Conservation (phyloP, 2,329 filamentous ascomycete species). For the Ascosphaera apis region DNA sequence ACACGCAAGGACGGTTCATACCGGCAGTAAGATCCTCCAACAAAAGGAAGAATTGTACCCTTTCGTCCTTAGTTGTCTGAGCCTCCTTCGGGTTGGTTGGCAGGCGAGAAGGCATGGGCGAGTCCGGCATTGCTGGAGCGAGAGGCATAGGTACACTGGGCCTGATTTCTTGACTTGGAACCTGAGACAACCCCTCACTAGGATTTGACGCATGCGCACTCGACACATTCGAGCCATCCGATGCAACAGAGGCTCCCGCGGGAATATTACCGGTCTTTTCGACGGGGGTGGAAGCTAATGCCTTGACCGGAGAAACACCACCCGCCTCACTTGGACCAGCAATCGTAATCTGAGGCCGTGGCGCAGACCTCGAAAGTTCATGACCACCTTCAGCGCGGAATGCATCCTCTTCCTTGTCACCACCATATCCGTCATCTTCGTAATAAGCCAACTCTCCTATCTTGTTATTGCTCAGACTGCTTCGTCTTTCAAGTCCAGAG, state of each 20-base stretch:
- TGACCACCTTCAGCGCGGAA: no score
- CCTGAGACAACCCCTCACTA: neutral
- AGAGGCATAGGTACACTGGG: neutral
- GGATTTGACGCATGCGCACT: neutral
- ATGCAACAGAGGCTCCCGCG: constrained; percentile 2
- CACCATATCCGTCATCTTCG: constrained; percentile 69
- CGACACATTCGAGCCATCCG: neutral
- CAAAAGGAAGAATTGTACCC: constrained; percentile 80
- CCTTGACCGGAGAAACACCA: constrained; percentile 1
- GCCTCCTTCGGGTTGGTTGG: constrained; percentile 60
- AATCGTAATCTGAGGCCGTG: constrained; percentile 1
- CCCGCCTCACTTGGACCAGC: neutral
- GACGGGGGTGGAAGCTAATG: constrained; percentile 11
- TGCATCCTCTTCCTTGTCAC: constrained; percentile 49
- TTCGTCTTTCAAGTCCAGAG: constrained; percentile 54
- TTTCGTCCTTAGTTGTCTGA: constrained; percentile 27
- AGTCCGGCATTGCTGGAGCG: neutral
- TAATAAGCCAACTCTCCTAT: constrained; percentile 72
- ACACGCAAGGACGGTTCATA: constrained; percentile 89
- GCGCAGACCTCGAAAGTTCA: constrained; percentile 3
- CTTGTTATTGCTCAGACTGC: constrained; percentile 43
- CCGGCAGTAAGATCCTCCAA: constrained; percentile 88
- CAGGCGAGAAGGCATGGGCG: constrained; percentile 9
- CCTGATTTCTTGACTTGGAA: neutral
- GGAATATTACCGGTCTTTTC: constrained; percentile 1